Base-by-base conservation (phyloP, 2,329 filamentous ascomycete species). In the Ustulina deusta region DNA sequence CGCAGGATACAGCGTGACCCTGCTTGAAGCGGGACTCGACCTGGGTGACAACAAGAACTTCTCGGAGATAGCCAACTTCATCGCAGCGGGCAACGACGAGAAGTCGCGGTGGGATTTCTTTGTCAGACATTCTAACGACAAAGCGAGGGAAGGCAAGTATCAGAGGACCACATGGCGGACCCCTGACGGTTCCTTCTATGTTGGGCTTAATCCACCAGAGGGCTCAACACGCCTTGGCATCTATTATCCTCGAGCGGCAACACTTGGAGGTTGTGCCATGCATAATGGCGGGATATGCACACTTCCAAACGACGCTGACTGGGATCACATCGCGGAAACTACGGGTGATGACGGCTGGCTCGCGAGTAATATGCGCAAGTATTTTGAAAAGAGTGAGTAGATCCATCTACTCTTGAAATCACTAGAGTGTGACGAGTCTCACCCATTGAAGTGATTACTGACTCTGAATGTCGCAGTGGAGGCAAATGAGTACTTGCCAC, bases 1-100 rank as follows among this genome's bases (percentile, higher is more conserved):
- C 49, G 85, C 84, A 46, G 86, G 86, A 61, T 82, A 84, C 74
- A 84, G 82, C 68, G 85, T 85, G 7, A 78, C 88, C 22, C 80
- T 88, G 4, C 81, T 88, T 20, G 86, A 88, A 73, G 86, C 85
- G n/a, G 86, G 85, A 62, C 83, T 85, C 68, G 85, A 88, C 65
- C 69, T 76, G n/a, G 75, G 74, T 6, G 68, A 74, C 54, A 76
- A 77, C 29, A 74, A 73, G 60, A 77, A 77, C 57, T 77, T 74
- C 48, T 77, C 75, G 2, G 69, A 74, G 29, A 73, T 77, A 54
- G 49, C 32, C 22, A 77, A 77, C 62, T 77, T 76, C 71, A 82
- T 86, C 69, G 82, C 80, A 10, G 75, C 74, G 15, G 75, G 74
- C 27, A 78, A 81, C 65, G 81, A 83, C 66, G 80, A 82, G 25